These are phyloP conservation scores for Dionaea muscipula DNA, from an alignment of 179 eudicot genomes.

Conservation along the genomic window DNA sequence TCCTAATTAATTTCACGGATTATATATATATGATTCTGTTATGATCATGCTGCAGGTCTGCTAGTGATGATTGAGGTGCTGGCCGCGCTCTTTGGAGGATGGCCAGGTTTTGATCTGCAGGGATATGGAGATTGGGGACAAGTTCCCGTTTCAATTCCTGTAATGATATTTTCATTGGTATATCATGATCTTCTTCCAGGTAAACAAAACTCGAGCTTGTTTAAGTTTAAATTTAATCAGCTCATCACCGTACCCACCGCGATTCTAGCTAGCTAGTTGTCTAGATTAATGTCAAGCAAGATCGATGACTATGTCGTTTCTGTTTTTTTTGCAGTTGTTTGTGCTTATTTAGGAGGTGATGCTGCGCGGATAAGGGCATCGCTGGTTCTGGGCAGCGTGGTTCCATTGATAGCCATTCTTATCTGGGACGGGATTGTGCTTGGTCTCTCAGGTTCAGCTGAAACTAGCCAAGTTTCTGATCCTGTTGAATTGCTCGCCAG, in stretches of 20 bases:
- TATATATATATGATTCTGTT: too few relatives aligned
- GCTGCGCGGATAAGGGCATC: slow-evolving; percentile 37
- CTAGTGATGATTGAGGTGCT: slow-evolving; percentile 40
- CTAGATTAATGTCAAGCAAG: not conserved
- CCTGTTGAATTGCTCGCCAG: slow-evolving; percentile 46
- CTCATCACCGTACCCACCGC: too few relatives aligned
- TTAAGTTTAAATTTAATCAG: not conserved
- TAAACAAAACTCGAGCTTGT: not conserved
- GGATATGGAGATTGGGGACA: slow-evolving; percentile 41
- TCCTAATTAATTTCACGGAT: too few relatives aligned
- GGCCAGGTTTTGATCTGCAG: slow-evolving; percentile 24
- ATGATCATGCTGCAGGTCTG: too few relatives aligned
- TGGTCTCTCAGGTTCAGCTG: slow-evolving; percentile 21
- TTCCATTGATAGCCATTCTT: slow-evolving; percentile 47
- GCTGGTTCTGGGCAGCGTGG: slow-evolving; percentile 38
- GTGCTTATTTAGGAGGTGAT: slow-evolving; percentile 55
- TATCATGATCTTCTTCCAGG: slow-evolving; percentile 59
- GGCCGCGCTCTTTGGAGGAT: slow-evolving; percentile 32
- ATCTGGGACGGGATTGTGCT: slow-evolving; percentile 48
- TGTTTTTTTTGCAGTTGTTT: slow-evolving; percentile 37
- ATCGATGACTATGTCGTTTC: not conserved
- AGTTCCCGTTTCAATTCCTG: slow-evolving; percentile 50
- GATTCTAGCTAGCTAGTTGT: too few relatives aligned
- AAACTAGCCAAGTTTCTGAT: slow-evolving; percentile 27
- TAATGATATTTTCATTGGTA: slow-evolving; percentile 51